phyloP scores from a whole-genome alignment of 352 stramenopile species.

The Phytopythium delawarense region DNA sequence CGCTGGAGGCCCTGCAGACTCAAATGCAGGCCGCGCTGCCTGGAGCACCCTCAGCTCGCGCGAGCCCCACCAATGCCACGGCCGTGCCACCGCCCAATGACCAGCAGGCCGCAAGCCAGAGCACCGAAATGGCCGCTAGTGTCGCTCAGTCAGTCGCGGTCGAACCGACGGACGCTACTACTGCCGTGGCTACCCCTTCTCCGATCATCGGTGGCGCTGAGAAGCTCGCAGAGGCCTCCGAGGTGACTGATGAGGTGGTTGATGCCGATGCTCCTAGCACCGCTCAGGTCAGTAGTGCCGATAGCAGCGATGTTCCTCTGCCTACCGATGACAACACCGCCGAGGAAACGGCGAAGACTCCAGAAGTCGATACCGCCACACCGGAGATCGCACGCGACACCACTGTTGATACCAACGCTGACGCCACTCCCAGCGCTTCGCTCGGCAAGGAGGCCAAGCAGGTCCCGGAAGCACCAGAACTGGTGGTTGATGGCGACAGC shows the following conservation, averaged over 20 bases:
- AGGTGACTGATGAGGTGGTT: not conserved
- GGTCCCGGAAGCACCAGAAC: not conserved
- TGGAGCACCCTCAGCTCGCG: not conserved
- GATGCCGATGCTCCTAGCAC: not conserved
- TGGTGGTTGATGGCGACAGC: conserved; percentile 25
- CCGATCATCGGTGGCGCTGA: not conserved
- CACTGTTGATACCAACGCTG: not conserved
- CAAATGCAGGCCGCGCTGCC: conserved; percentile 38
- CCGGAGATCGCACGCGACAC: not conserved
- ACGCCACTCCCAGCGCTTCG: not conserved
- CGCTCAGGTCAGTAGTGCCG: not conserved
- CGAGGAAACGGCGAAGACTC: not conserved
- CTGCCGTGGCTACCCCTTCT: not conserved
- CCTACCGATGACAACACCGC: not conserved
- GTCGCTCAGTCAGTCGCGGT: not conserved
- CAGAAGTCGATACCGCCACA: not conserved
- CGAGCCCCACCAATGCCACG: not conserved
- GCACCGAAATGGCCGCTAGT: not conserved
- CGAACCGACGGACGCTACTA: not conserved
- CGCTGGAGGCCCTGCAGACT: conserved; percentile 45
- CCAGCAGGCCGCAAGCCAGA: not conserved
- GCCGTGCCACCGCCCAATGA: not conserved
- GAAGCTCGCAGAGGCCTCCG: not conserved
- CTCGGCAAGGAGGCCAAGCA: not conserved
- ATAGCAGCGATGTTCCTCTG: not conserved